These are phyloP conservation scores for Boletus barrowsii DNA, from an alignment of 768 basidiomycete species.

Conservation along the genomic window DNA sequence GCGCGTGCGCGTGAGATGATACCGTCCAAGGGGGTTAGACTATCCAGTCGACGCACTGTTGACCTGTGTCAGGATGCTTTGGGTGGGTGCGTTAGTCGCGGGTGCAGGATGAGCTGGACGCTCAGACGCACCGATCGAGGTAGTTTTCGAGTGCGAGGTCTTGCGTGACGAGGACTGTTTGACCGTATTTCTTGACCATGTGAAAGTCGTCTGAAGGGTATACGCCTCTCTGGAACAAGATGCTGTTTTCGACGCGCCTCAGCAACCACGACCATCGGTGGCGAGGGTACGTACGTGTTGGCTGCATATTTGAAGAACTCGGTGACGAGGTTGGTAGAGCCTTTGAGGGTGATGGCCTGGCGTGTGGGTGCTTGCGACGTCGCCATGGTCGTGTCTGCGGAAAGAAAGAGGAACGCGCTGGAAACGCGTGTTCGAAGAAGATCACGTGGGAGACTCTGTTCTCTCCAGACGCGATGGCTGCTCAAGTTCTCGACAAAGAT, in stretches of 20 bases:
- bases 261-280: background rate
- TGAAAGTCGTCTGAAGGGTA: slow-evolving; percentile 65
- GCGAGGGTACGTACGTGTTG: slow-evolving; percentile 68
- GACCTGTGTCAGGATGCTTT: slow-evolving; percentile 86
- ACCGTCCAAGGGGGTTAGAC: background rate
- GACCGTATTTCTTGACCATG: slow-evolving; percentile 99
- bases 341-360: slow-evolving; percentile 91
- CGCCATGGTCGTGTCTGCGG: slow-evolving; percentile 30
- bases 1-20: background rate
- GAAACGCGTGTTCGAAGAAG: too few species aligned
- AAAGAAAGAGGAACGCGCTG: background rate
- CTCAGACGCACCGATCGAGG: slow-evolving; percentile 59
- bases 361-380: slow-evolving; percentile 49
- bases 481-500: background rate
- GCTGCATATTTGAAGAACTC: slow-evolving; percentile 99
- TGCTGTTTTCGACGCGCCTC: slow-evolving; percentile 43
- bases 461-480: slow-evolving; percentile 10
- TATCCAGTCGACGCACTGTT: slow-evolving; percentile 52
- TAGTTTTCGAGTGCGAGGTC: slow-evolving; percentile 93
- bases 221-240: slow-evolving; percentile 93
- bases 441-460: background rate
- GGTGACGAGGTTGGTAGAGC: slow-evolving; percentile 88
- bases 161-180: slow-evolving; percentile 91
- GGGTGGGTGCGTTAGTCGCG: background rate
- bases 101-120: too few species aligned